These are phyloP conservation scores for Calonectria hongkongensis DNA, from an alignment of 2,329 filamentous ascomycete species.

Conservation along the genomic window DNA sequence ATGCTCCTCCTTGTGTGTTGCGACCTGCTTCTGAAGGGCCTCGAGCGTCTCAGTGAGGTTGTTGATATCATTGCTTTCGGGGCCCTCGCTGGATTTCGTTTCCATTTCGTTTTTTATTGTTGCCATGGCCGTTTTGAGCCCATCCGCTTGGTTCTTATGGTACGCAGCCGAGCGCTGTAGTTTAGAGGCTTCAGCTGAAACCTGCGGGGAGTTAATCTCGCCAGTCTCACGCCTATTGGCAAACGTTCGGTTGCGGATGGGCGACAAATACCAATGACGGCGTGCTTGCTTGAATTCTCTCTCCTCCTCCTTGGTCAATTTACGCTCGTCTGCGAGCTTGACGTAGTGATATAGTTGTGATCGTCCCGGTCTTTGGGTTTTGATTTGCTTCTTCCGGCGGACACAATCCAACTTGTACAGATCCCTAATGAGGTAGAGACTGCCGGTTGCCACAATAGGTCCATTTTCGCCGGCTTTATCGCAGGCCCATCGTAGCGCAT, in stretches of 20 bases:
- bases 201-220: constrained; percentile 41
- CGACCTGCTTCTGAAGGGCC: constrained; percentile 51
- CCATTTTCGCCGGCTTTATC: constrained; percentile 57
- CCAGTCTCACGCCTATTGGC: constrained; percentile 44
- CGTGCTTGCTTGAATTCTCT: constrained; percentile 60
- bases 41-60: constrained; percentile 44
- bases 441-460: constrained; percentile 63
- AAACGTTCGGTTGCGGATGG: constrained; percentile 52
- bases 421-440: constrained; percentile 63
- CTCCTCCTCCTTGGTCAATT: constrained; percentile 57
- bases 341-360: constrained; percentile 59
- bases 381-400: constrained; percentile 53
- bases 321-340: constrained; percentile 55
- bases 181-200: constrained; percentile 49
- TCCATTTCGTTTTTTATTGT: constrained; percentile 44
- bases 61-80: constrained; percentile 1
- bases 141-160: constrained; percentile 57
- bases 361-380: constrained; percentile 58
- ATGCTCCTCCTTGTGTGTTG: constrained; percentile 54
- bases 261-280: constrained; percentile 57
- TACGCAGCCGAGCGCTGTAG: constrained; percentile 55
- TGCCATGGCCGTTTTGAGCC: constrained; percentile 53
- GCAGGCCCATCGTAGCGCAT: constrained; percentile 61
- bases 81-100: neutral
- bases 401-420: constrained; percentile 58